Evolutionary conservation across 345 rosid genomes (phyloP), one percentile per base, ranked within the genome.

Genomic region (Syzygium jambos): DNA sequence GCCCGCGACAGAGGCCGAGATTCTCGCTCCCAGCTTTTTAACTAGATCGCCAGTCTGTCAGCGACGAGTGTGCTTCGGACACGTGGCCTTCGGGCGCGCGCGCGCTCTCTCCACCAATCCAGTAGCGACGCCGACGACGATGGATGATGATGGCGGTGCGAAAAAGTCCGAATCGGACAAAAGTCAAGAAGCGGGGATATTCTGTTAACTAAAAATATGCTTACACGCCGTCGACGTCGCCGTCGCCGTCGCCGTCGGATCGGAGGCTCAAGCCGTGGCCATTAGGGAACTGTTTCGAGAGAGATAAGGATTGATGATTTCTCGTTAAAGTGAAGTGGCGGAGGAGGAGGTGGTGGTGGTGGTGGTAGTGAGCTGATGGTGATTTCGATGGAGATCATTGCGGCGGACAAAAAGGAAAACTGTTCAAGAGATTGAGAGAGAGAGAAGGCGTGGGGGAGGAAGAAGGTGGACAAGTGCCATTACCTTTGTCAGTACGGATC

Each of bases 151-250:
- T 57, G 65, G 17, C 65, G 73, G 5, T 7, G 34, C 38, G 2
- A 9, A 29, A 61, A 61, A 61, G 73, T 61, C 73, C 38, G 38
- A 30, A n/a, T 61, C 34, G 19, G 73, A 61, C 73, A 61, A 61
- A n/a, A 0, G 73, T 13, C 10, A n/a, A 25, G n/a, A 59, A 11
- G 12, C 30, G 34, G 34, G 34, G 73, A n/a, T 1, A 0, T 0
- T 17, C 73, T 61, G 65, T 14, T 14, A 3, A 52, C 13, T 5
- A 1, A 61, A n/a, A n/a, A n/a, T 61, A 61, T 61, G 9, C 17
- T 61, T 16, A 0, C 73, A 0, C 19, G 38, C 73, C n/a, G 68
- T 61, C 17, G 34, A 17, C 3, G 34, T 59, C 68, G 1, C 43
- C 4, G 34, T 59, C 68, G 1, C 43, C 4, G 68, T n/a, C 17